phyloP scores from a whole-genome alignment of 768 basidiomycete genomes.

The Gloeophyllum trabeum region DNA sequence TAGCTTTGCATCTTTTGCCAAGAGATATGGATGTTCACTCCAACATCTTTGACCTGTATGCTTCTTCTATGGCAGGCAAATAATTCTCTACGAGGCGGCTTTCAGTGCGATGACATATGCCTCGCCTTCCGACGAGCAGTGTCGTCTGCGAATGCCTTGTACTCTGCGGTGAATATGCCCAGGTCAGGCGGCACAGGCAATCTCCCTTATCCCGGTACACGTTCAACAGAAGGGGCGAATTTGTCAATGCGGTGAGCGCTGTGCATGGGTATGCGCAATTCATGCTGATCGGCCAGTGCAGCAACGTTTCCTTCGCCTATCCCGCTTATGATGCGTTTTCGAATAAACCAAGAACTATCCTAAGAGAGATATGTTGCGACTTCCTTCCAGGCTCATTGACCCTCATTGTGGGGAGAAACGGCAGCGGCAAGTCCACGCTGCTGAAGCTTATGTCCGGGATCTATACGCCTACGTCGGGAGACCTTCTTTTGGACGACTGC shows the following conservation, averaged over 20 bases:
- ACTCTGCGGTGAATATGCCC: no score
- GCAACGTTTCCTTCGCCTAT: conserved; percentile 42
- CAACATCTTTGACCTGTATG: neutral
- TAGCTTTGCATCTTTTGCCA: neutral
- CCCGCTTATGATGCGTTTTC: conserved; percentile 20
- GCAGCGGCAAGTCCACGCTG: conserved; percentile 40
- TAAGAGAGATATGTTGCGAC: conserved; percentile 25
- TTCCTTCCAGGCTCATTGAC: conserved; percentile 34
- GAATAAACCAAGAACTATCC: conserved; percentile 20
- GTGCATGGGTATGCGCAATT: no score
- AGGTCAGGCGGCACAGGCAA: no score
- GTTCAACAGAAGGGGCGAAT: no score
- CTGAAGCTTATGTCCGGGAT: conserved; percentile 15
- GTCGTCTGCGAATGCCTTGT: no score
- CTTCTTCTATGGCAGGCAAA: no score
- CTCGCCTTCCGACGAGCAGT: no score
- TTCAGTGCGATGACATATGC: no score
- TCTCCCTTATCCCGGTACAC: no score
- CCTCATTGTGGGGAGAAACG: conserved; percentile 48
- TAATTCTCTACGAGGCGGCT: no score
- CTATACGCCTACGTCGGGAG: conserved; percentile 12
- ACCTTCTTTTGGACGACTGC: conserved; percentile 23
- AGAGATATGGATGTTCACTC: neutral
- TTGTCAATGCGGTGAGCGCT: no score
- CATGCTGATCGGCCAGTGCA: conserved; percentile 10